Base-by-base conservation (phyloP, 2,329 filamentous ascomycete species). In the Colletotrichum sp. region DNA sequence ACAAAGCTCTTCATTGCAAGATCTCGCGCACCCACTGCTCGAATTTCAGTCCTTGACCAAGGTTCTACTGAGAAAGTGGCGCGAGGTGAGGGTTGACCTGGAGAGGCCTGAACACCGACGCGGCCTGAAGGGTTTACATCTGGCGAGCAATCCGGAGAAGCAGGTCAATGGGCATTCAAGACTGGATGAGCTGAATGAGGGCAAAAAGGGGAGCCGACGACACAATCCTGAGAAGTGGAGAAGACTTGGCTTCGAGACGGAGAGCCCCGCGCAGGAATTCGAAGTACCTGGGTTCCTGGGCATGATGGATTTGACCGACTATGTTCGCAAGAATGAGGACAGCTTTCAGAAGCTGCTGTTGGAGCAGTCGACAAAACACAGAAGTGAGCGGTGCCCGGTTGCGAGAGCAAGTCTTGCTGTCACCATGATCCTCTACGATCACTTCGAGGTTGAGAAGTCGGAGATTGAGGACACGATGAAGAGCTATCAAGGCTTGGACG, bases 251-350 rank as follows among this genome's bases (percentile, higher is more conserved):
- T 99, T 99, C 80, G 94, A 97, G 83, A 94, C 94, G 0, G 97
- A 99, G 84, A 96, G 91, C 79, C 97, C 97, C 5, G 93, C 93
- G 1, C 90, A 90, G 80, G 97, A 99, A 79, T 98, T 99, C 81
- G 93, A 95, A 25, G 88, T 91, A 52, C 94, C 94, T 32, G 97
- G 97, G 0, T 98, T 96, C 82, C 85, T 99, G 70, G 97, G 97
- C 32, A 95, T 99, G 91, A 98, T 99, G 96, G 97, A 99, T 83
- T 85, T 99, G 80, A 95, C 96, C 3, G 96, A 98, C 84, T 99
- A 95, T 83, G 95, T 98, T 65, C 92, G 94, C 81, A 98, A 96
- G 82, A 93, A 98, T 81, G 95, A 98, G 83, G 96, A 98, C 82
- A 92, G 92, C 13, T 98, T 98, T 79, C 96, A 98, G 83, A 98